Evolutionary conservation across 129 eudicot species (phyloP).

Genomic region (Helianthus tuberosus): DNA sequence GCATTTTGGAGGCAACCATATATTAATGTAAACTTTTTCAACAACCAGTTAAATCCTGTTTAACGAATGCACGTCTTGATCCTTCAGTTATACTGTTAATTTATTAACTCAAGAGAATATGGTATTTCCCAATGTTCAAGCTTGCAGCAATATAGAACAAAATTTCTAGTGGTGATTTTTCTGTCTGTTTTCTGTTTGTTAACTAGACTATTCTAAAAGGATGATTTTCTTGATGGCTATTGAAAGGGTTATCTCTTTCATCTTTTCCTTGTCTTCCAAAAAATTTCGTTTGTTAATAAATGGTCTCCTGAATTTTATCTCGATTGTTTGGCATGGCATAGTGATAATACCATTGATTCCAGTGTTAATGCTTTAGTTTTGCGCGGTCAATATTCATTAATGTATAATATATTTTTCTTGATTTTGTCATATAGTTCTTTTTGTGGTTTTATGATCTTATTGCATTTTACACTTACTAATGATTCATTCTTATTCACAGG

Average conservation of each 20-base stretch:
- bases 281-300: neutral
- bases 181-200: neutral
- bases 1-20: constrained; percentile 21
- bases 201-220: neutral
- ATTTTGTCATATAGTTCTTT: constrained; percentile 6
- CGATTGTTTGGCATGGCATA: neutral
- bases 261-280: neutral
- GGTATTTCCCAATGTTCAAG: neutral
- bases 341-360: constrained; percentile 7
- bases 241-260: constrained; percentile 9
- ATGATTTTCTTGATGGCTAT: neutral
- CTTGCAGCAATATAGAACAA: constrained; percentile 3
- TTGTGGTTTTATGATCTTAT: constrained; percentile 10
- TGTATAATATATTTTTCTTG: constrained; percentile 1
- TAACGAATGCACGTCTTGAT: neutral
- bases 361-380: neutral
- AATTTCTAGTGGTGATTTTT: neutral
- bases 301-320: constrained; percentile 10
- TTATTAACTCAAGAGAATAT: constrained; percentile 8
- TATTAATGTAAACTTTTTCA: neutral
- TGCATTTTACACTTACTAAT: constrained; percentile 15
- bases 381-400: neutral
- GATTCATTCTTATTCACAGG: constrained; percentile 32
- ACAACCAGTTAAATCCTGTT: neutral
- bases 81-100: constrained; percentile 10